Base-by-base conservation (phyloP, 2,329 filamentous ascomycete species). In the Xylaria sp. region DNA sequence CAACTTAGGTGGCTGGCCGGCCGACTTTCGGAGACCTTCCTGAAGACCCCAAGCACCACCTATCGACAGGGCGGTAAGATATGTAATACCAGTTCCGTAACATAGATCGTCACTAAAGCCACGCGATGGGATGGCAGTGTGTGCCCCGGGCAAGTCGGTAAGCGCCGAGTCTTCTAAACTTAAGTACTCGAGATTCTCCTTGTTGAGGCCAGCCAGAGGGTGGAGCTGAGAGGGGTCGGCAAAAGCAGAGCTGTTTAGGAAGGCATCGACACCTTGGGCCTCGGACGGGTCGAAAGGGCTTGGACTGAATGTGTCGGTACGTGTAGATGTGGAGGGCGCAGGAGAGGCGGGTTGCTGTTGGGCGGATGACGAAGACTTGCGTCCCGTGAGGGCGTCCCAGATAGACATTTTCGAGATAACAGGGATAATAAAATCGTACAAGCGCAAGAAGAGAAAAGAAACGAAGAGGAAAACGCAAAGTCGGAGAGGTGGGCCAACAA, bases 91-190 rank as follows among this genome's bases (percentile, higher is more conserved):
- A 25, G 96, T 96, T 77, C 96, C 96, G 80, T 99, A 99, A 83
- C 96, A 98, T 67, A 99, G 88, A 80, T 99, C 96, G 78, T 99
- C 96, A 68, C 94, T 97, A 89, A 97, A 99, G 78, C 96, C 96
- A 79, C 96, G 91, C 63, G 94, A 97, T 49, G 96, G 96, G 61
- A 99, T 87, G 61, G 94, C 91, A 49, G 95, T 96, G 78, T 92
- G 92, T 66, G 90, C 87, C 76, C 94, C 94, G 55, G 94, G 94
- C 22, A 97, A 87, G 76, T 96, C 90, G 69, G 93, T 94, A 65
- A 97, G 89, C 31, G 90, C 88, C 56, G 93, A 92, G 79, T 99
- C 96, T 82, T 99, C 96, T 76, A 99, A 90, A 29, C 91, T 90
- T 71, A 99, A 87, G 81, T 99, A 99, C 80, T 99, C 96, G 75